These are phyloP conservation scores for Podospora australis DNA, from an alignment of 495 filamentous ascomycete genomes.

Conservation along the genomic window DNA sequence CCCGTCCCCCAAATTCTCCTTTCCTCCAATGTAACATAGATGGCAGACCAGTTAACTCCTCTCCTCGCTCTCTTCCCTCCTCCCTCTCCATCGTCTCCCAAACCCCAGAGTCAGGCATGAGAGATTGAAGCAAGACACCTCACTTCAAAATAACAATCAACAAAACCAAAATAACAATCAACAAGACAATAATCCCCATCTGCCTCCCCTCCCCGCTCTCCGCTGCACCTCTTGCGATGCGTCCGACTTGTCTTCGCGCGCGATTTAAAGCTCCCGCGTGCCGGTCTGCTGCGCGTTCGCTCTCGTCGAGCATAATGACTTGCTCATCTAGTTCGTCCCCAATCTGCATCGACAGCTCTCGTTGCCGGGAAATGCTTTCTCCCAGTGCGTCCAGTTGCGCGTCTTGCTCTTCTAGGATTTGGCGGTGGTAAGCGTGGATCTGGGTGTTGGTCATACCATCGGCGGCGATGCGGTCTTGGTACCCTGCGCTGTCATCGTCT, in stretches of 20 bases:
- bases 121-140: no score
- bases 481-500: slow-evolving; percentile 44
- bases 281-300: slow-evolving; percentile 74
- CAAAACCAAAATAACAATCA: slow-evolving; percentile 72
- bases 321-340: slow-evolving; percentile 93
- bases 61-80: not conserved
- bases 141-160: slow-evolving; percentile 75
- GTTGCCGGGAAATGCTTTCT: slow-evolving; percentile 79
- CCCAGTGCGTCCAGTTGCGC: slow-evolving; percentile 85
- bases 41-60: no score
- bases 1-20: no score
- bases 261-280: slow-evolving; percentile 69
- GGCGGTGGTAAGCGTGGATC: slow-evolving; percentile 76
- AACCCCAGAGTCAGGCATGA: no score
- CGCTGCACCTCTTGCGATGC: slow-evolving; percentile 62
- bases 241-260: slow-evolving; percentile 62
- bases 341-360: slow-evolving; percentile 91
- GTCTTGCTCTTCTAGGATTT: slow-evolving; percentile 78
- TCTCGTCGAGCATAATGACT: slow-evolving; percentile 78
- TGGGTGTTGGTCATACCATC: slow-evolving; percentile 66
- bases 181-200: slow-evolving; percentile 65
- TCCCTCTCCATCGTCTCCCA: not conserved
- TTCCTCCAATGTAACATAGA: no score
- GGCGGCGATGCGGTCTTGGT: slow-evolving; percentile 42
- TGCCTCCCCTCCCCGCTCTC: slow-evolving; percentile 80